Evolutionary conservation across 345 rosid genomes (phyloP), one percentile per base, ranked within the genome.

Genomic region (Litchi chinensis): DNA sequence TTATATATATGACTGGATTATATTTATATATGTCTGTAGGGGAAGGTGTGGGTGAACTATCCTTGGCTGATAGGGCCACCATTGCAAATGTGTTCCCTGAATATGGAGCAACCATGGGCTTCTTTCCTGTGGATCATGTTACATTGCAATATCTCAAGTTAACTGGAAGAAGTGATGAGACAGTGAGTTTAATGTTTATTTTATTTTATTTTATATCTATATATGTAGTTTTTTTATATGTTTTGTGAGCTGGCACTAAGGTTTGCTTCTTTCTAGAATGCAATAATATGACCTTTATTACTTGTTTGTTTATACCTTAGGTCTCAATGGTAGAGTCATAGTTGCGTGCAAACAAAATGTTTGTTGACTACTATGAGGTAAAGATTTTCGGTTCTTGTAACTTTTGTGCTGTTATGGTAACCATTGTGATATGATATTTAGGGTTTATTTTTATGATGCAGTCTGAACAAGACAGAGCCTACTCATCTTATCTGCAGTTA

Each of bases 51-150:
- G 88, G 90, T 57, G 79, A 87, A 82, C 88, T 93, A n/a, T 91
- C 98, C 74, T 82, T 95, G 64, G 97, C 97, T 66, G 98, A 95
- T 76, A 85, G 98, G 74, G 97, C 97, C 63, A 95, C 97, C 16
- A 91, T 95, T 80, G 95, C 98, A 32, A 93, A 95, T 78, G 93
- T 95, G 98, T 95, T 97, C 67, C 98, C 98, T 6, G 97, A 93
- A 84, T 95, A 95, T 85, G 98, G 97, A 73, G 97, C 98, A 79
- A 95, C 97, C 28, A 93, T 95, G 98, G 98, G 97, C 19, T 95
- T 95, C 89, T 95, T 95, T 85, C 98, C 94, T 63, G 95, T 95
- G 68, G 98, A 95, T 77, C 93, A 90, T 87, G 97, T 90, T 77
- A 95, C 98, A 0, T 71, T 95, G 79, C 89, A 93, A 76, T 95